Evolutionary conservation across 331 rosid species (phyloP), one percentile per base, ranked within the genome.

Genomic region (Telfairia occidentalis): DNA sequence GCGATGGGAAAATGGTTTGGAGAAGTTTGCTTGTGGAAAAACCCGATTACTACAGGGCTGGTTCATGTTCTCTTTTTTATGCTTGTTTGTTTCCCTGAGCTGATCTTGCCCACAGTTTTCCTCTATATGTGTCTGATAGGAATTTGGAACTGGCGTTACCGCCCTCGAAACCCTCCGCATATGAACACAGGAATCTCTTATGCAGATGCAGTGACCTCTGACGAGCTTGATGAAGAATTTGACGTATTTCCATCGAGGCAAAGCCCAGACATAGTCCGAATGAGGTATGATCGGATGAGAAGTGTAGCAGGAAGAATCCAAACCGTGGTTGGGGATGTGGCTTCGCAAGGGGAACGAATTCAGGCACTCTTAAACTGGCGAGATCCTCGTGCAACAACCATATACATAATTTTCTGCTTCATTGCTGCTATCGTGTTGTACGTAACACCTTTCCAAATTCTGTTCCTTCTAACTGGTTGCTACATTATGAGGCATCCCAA

Each of bases 281-380:
- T 73, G 84, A 82, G 98, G 84, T 94, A 94, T 18, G 98, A 91
- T 21, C 86, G 98, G 26, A 60, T 94, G 77, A 86, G 98, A 82
- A 84, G 88, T 24, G 83, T 91, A 26, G 96, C 97, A 0, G 97
- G 97, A 57, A 89, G 87, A 85, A 89, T 94, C 78, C 98, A 94
- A 75, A 85, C 89, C 16, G 92, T 94, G 58, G 96, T 91, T 6
- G 98, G 97, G 48, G 97, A 94, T 34, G 75, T 94, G 11, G 98
- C 97, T 23, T 81, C 97, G 1, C 97, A 94, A 84, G 96, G 96
- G 30, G 98, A 94, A 83, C 89, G 97, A 67, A 16, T 90, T 3
- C 96, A 91, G 65, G 92, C 96, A 18, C 96, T 94, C 21, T 87
- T 94, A 53, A 94, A 87, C 85, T 94, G 98, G 98, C 86, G 96